Percentiles rank a stretch among this genome's conserved stretches.
These are phyloP conservation scores for Crithidia fasciculata DNA, from an alignment of 208 protist species.

Conservation along the genomic window DNA sequence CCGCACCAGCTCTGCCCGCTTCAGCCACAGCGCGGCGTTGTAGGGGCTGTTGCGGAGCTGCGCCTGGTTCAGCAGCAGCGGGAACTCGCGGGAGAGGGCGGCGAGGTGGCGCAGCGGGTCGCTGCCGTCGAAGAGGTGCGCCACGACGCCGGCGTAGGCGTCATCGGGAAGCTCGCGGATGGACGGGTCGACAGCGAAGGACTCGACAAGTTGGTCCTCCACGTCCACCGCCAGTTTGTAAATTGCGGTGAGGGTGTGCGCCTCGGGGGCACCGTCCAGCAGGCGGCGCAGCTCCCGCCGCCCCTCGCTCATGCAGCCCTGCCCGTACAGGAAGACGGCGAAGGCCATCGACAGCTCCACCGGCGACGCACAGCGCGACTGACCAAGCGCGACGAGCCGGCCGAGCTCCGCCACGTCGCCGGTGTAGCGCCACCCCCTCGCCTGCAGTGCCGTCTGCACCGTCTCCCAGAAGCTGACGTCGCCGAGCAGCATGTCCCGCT, in stretches of 20 bases:
- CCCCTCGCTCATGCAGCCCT: slow-evolving; percentile 60
- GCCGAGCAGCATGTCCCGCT: slow-evolving; percentile 33
- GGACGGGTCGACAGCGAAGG: slow-evolving; percentile 60
- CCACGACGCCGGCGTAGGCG: slow-evolving; percentile 25
- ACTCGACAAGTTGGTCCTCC: slow-evolving; percentile 81
- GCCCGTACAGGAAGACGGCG: slow-evolving; percentile 71
- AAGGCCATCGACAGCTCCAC: slow-evolving; percentile 54
- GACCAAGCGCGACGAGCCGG: slow-evolving; percentile 50
- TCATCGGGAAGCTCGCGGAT: slow-evolving; percentile 38
- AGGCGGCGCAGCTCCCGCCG: slow-evolving; percentile 48
- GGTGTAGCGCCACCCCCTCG: slow-evolving; percentile 49
- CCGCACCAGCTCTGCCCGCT: slow-evolving; percentile 72
- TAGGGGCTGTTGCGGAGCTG: slow-evolving; percentile 56
- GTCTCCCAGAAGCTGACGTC: slow-evolving; percentile 76
- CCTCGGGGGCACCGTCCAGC: slow-evolving; percentile 56
- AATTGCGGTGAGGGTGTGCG: slow-evolving; percentile 44
- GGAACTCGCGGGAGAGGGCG: slow-evolving; percentile 47
- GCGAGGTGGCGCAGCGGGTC: slow-evolving; percentile 51
- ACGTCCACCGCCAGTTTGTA: slow-evolving; percentile 66
- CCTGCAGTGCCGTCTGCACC: slow-evolving; percentile 57
- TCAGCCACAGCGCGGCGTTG: slow-evolving; percentile 72
- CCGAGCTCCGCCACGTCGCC: slow-evolving; percentile 44
- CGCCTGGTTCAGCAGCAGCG: slow-evolving; percentile 70
- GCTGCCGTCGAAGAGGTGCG: slow-evolving; percentile 33
- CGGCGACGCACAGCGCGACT: slow-evolving; percentile 54